These are phyloP conservation scores for Peziza echinospora DNA, from an alignment of 495 filamentous ascomycete genomes.

Conservation along the genomic window DNA sequence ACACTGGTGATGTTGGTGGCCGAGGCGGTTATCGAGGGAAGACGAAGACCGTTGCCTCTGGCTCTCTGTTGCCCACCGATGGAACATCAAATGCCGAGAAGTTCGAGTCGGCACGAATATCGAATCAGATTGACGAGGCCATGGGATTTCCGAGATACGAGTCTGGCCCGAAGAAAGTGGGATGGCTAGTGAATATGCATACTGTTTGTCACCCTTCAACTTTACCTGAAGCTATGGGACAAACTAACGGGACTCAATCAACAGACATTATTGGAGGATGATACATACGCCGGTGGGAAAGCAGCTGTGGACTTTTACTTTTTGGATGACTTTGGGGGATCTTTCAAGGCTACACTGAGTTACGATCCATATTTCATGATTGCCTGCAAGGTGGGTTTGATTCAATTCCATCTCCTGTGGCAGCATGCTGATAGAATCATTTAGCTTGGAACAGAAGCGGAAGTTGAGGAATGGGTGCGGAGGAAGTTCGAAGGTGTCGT, in stretches of 20 bases:
- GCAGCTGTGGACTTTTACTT: constrained; percentile 95
- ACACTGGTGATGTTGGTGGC: not conserved
- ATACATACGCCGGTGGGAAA: constrained; percentile 51
- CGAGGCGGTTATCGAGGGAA: constrained; percentile 2
- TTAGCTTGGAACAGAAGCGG: constrained; percentile 37
- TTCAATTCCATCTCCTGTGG: not conserved
- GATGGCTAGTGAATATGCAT: constrained; percentile 93
- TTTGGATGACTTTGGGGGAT: constrained; percentile 74
- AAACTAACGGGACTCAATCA: too few species aligned
- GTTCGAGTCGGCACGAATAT: constrained; percentile 60
- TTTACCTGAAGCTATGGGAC: too few species aligned
- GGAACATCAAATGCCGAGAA: constrained; percentile 68
- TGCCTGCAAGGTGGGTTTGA: constrained; percentile 55
- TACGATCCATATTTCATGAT: constrained; percentile 95
- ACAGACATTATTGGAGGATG: constrained; percentile 57
- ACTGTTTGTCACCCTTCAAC: constrained; percentile 26
- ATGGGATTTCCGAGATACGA: constrained; percentile 91
- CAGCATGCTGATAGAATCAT: constrained; percentile 1
- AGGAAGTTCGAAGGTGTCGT: constrained; percentile 59
- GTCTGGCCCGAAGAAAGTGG: constrained; percentile 58
- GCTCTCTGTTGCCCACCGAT: constrained; percentile 52
- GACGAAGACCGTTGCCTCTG: constrained; percentile 56
- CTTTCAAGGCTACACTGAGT: constrained; percentile 89
- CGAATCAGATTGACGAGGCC: constrained; percentile 75
- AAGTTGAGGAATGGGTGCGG: constrained; percentile 90